Conservation (phyloP, 805 yeast genomes). For the Myxozyma geophila region DNA sequence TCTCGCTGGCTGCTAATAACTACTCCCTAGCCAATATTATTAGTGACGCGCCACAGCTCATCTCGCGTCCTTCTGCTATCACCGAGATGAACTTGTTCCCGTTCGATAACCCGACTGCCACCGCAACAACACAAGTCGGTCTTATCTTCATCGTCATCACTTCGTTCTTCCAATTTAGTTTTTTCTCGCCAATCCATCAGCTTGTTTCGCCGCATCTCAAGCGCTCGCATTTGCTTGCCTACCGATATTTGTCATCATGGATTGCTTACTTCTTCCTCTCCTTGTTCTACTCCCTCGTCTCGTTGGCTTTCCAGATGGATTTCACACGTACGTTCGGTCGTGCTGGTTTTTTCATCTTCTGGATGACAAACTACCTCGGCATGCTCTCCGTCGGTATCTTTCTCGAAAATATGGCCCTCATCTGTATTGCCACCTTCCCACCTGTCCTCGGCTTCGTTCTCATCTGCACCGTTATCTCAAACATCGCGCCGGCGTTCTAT, state of each 20-base stretch:
- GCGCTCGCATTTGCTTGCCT: conserved; percentile 54
- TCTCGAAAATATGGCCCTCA: conserved; percentile 64
- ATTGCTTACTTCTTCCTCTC: conserved; percentile 61
- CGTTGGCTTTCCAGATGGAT: conserved; percentile 70
- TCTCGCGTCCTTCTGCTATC: conserved; percentile 48
- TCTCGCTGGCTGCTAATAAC: conserved; percentile 43
- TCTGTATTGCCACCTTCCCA: conserved; percentile 59
- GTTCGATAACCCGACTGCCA: conserved; percentile 52
- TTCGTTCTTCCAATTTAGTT: conserved; percentile 70
- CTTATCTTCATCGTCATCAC: conserved; percentile 71
- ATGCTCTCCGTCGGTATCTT: conserved; percentile 80
- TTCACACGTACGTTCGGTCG: conserved; percentile 62
- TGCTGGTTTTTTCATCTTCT: conserved; percentile 72
- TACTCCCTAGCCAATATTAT: conserved; percentile 40
- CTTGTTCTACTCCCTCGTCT: conserved; percentile 60
- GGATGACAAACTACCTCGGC: conserved; percentile 70
- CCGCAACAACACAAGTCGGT: conserved; percentile 77
- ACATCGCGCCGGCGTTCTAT: conserved; percentile 70
- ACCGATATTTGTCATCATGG: conserved; percentile 57
- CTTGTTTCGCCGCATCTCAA: conserved; percentile 54
- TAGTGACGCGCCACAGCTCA: conserved; percentile 37
- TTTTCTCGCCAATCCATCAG: conserved; percentile 61
- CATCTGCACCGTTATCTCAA: conserved; percentile 68
- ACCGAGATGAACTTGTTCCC: conserved; percentile 56
- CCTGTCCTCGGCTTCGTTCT: conserved; percentile 74